Conservation (phyloP, 1,284 basidiomycete species). For the Moesziomyces antarcticus region DNA sequence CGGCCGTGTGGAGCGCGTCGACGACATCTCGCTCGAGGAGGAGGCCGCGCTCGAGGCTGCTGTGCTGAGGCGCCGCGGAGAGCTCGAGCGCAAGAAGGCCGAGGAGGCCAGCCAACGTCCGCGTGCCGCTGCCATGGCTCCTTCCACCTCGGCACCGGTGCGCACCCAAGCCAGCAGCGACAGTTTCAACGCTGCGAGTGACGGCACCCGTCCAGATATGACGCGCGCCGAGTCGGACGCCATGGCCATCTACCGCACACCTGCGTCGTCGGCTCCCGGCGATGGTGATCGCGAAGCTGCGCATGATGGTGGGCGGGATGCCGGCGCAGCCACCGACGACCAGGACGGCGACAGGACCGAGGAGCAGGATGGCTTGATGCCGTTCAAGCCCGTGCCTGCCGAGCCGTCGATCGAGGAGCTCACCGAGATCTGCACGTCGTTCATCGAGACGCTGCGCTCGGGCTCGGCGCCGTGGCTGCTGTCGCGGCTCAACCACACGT, state of each 20-base stretch:
- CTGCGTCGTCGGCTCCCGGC: constrained; percentile 4
- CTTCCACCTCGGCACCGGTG: constrained; percentile 20
- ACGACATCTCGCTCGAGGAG: constrained; percentile 54
- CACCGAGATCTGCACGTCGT: constrained; percentile 79
- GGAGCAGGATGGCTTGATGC: constrained; percentile 20
- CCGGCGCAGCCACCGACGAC: background rate
- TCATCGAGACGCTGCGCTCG: constrained; percentile 81
- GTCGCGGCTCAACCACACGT: constrained; percentile 77
- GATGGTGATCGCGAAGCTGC: background rate
- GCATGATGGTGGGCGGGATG: background rate
- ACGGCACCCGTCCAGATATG: constrained; percentile 18
- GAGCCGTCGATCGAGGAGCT: constrained; percentile 75
- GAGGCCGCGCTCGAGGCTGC: constrained; percentile 46
- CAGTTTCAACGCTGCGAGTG: background rate
- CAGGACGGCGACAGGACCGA: background rate
- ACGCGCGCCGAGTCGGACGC: constrained; percentile 23
- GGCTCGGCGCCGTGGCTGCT: constrained; percentile 91
- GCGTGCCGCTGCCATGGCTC: constrained; percentile 11
- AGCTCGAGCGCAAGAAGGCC: constrained; percentile 37
- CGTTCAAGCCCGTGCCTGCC: constrained; percentile 46
- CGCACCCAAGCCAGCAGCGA: background rate
- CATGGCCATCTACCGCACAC: constrained; percentile 29
- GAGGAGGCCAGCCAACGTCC: constrained; percentile 16
- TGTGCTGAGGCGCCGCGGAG: constrained; percentile 25
- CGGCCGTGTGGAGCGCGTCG: constrained; percentile 76